A percentile compares a stretch with the other conserved stretches of the same genome.
Evolutionary conservation across 148 eudicot species (phyloP).

Genomic region (Heliamphora exappendiculata): DNA sequence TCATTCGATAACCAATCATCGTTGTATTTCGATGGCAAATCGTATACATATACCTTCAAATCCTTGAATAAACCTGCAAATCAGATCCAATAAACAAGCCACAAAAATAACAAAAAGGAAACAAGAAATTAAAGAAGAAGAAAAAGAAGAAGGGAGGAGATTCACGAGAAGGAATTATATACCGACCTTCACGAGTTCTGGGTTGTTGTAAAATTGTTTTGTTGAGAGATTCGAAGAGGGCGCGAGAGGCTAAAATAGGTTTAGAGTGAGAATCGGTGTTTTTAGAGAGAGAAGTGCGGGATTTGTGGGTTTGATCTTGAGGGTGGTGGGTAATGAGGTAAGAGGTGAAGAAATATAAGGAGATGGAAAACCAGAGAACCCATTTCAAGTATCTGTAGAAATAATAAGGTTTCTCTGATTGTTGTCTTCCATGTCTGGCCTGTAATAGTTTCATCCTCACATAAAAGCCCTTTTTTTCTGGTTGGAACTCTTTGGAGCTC

Average conservation of each 20-base stretch:
- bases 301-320: constrained; percentile 15
- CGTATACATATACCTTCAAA: constrained; percentile 57
- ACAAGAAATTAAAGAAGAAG: not conserved
- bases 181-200: constrained; percentile 19
- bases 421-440: constrained; percentile 3
- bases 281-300: constrained; percentile 9
- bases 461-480: constrained; percentile 32
- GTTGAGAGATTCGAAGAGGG: constrained; percentile 34
- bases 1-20: constrained; percentile 44
- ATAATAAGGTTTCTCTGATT: constrained; percentile 16
- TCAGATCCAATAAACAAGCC: not conserved
- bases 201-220: constrained; percentile 1
- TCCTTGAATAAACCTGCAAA: constrained; percentile 22
- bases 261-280: constrained; percentile 12
- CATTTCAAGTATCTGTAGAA: constrained; percentile 8
- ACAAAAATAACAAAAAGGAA: not conserved
- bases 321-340: constrained; percentile 17
- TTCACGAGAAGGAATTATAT: too few relatives aligned
- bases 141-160: not conserved
- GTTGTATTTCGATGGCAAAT: constrained; percentile 65
- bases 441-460: constrained; percentile 41
- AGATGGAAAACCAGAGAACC: constrained; percentile 14
- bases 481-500: constrained; percentile 12
- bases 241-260: constrained; percentile 28
- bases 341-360: constrained; percentile 9